A percentile compares a stretch with the other conserved stretches of the same genome.
phyloP scores from a whole-genome alignment of 257 asterid genomes.

The Fraxinus cuspidata region DNA sequence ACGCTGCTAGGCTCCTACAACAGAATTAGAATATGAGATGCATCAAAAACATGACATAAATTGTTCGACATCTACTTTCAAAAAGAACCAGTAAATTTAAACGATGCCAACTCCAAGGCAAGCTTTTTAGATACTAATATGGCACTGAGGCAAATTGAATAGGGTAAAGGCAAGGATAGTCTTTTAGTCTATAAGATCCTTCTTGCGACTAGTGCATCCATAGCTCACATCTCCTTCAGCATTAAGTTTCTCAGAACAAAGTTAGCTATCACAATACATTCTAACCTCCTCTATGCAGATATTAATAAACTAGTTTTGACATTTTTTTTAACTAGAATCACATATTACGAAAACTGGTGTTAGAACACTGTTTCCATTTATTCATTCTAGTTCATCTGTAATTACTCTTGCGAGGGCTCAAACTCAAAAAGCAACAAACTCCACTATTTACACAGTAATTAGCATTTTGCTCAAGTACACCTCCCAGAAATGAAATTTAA shows the following conservation, averaged over 20 bases:
- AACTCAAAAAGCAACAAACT: not conserved
- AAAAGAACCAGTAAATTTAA: not conserved
- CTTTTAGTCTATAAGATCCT: not conserved
- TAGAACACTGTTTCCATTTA: not conserved
- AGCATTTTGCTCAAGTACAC: not conserved
- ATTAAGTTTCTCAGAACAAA: not conserved
- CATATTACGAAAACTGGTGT: not conserved
- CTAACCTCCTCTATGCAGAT: no score
- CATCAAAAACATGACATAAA: not conserved
- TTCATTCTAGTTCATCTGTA: not conserved
- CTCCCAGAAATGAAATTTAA: not conserved
- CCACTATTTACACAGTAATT: not conserved
- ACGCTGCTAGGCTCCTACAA: conserved; percentile 63
- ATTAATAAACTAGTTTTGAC: not conserved
- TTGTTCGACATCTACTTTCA: not conserved
- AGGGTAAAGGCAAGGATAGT: not conserved
- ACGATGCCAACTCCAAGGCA: not conserved
- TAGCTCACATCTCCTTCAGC: not conserved
- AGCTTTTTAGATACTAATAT: not conserved
- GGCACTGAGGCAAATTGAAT: not conserved
- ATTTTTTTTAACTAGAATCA: not conserved
- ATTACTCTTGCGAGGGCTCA: not conserved
- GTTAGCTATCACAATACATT: not conserved
- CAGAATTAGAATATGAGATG: not conserved
- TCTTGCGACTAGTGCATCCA: not conserved